Evolutionary conservation across 1,284 basidiomycete genomes (phyloP), one percentile per base, ranked within the genome.

Genomic region (Puccinia hordei): DNA sequence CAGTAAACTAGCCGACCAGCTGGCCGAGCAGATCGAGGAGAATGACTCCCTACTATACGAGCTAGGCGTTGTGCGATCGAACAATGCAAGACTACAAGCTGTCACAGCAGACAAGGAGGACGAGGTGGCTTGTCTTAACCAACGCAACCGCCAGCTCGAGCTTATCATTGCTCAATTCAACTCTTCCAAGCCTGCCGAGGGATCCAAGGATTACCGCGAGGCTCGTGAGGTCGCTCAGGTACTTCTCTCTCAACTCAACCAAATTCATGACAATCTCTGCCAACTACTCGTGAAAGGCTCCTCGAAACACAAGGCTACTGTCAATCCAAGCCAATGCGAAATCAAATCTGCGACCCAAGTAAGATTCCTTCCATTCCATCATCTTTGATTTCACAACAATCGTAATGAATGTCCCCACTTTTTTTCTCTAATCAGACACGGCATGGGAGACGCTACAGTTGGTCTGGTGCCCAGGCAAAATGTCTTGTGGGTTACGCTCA

Each of bases 1-100:
- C 59, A 33, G 53, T 5, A 74, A 57, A 17, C 55, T 74, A 38
- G 73, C 73, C 3, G 57, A 57, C 24, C 55, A 74, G 38, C 38
- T 74, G 44, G 73, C 73, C 15, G 35, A 74, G 41, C 73, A 74
- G 35, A 38, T 74, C 55, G 73, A 74, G 41, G 33, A 57, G 55
- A 59, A 59, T 35, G 73, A 74, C 44, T 13, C 19, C 17, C n/a
- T 74, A n/a, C 55, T 61, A 0, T 74, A 38, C 33, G 73, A 74
- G 22, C 46, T 74, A 2, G 73, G 73, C 19, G 38, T 74, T 17
- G 27, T 74, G 2, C 53, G 73, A 33, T 57, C 73, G 13, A 74
- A 38, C 13, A 38, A 74, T 46, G 73, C 73, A n/a, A 27, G 73
- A 12, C 59, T 74, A 27, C 73, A 74, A 24, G 49, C 73, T 19